Conservation (phyloP, 371 early-diverging fungal species). For the Mortierella sp. region DNA sequence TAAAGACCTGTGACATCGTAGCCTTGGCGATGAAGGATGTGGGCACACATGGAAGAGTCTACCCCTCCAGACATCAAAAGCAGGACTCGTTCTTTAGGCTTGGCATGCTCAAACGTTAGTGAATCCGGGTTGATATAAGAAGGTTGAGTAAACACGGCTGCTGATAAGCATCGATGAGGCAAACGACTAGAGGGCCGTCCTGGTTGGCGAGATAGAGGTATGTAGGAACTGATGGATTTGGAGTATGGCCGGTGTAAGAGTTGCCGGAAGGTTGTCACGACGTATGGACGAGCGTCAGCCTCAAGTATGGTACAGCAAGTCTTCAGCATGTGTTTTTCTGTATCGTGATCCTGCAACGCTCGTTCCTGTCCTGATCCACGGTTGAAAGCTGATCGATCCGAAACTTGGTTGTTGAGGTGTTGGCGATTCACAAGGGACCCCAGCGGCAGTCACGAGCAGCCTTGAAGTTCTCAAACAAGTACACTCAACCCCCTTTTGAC, state of each 20-base stretch:
- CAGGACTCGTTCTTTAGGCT: slow-evolving; percentile 59
- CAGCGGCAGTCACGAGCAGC: no score
- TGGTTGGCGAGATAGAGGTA: no score
- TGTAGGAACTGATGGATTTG: not conserved
- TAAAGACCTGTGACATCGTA: slow-evolving; percentile 82
- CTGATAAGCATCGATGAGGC: no score
- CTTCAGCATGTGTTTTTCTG: not conserved
- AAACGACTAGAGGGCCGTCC: not conserved
- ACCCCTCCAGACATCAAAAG: slow-evolving; percentile 94
- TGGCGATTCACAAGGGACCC: no score
- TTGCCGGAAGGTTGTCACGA: slow-evolving; percentile 23
- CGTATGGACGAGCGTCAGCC: slow-evolving; percentile 2
- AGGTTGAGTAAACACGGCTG: not conserved
- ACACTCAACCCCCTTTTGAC: no score
- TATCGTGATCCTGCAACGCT: slow-evolving; percentile 2
- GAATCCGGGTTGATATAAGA: not conserved
- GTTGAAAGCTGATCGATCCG: no score
- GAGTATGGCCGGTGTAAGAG: slow-evolving; percentile 7
- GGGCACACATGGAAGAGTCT: slow-evolving; percentile 89
- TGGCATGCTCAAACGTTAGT: not conserved
- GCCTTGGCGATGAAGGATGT: slow-evolving; percentile 72
- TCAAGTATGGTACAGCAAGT: not conserved
- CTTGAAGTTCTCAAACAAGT: no score
- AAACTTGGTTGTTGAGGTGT: no score
- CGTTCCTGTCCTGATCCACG: no score